Percentiles rank a stretch among this genome's conserved stretches.
Evolutionary conservation across 148 eudicot genomes (phyloP).

Genomic region (Persicaria maculosa): DNA sequence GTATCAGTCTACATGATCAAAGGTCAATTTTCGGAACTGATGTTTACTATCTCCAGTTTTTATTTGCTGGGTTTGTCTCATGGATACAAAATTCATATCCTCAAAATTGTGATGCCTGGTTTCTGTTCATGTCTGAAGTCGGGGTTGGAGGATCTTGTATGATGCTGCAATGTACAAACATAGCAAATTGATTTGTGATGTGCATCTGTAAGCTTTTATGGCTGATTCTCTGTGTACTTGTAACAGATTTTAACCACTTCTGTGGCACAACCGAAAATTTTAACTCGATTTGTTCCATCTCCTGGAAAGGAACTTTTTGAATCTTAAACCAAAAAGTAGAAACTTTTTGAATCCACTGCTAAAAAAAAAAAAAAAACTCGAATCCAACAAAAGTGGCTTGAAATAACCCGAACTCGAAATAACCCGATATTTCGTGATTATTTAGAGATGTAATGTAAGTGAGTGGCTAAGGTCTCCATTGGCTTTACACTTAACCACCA

Average conservation of each 20-base stretch:
- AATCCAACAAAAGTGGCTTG: no score
- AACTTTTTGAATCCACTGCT: no score
- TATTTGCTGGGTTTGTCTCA: background rate
- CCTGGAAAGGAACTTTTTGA: no score
- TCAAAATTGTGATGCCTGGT: background rate
- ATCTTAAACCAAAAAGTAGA: no score
- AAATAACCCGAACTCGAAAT: no score
- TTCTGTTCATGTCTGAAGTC: background rate
- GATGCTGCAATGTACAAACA: background rate
- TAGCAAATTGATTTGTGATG: background rate
- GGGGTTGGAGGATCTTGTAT: background rate
- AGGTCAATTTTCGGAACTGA: slow-evolving; percentile 5
- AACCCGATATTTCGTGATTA: no score
- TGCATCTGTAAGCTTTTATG: background rate
- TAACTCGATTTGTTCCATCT: no score
- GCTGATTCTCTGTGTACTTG: background rate
- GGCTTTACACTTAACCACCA: no score
- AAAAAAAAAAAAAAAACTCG: no score
- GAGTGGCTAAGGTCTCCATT: no score
- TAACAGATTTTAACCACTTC: background rate
- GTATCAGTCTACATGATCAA: background rate
- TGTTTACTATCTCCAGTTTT: background rate
- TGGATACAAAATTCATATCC: background rate
- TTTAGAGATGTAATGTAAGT: no score
- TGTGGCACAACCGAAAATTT: background rate